These are phyloP conservation scores for Chlorella sp. DNA, from an alignment of 139 green algal species.

Conservation along the genomic window DNA sequence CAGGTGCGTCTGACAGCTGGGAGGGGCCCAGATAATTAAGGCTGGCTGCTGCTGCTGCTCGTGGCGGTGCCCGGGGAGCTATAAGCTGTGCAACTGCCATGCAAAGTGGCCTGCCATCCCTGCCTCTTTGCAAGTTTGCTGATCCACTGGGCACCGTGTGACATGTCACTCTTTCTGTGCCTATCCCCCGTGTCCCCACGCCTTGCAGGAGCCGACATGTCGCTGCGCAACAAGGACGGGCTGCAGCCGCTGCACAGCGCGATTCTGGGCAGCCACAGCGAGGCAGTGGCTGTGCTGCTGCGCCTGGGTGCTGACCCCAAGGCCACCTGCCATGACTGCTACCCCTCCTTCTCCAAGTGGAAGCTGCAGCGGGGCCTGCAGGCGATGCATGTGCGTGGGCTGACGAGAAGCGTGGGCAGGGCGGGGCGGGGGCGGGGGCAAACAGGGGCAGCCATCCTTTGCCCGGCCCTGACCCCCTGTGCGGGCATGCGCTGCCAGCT, in stretches of 20 bases:
- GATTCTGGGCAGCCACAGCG: not conserved
- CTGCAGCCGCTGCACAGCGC: conserved; percentile 34
- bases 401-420: not conserved
- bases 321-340: conserved; percentile 22
- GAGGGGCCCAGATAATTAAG: too few species aligned
- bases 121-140: not conserved
- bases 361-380: not conserved
- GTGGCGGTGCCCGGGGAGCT: too few species aligned
- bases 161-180: too few species aligned
- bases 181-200: not conserved
- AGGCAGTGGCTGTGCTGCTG: conserved; percentile 14
- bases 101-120: not conserved
- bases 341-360: conserved; percentile 23
- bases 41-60: too few species aligned
- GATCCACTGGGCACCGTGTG: too few species aligned
- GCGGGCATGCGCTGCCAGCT: not conserved
- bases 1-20: not conserved
- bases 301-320: conserved; percentile 14
- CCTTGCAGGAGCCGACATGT: conserved; percentile 22
- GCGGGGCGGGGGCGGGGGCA: too few species aligned
- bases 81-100: too few species aligned
- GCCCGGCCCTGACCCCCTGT: not conserved
- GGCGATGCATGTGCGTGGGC: conserved; percentile 11
- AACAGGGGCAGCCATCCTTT: not conserved
- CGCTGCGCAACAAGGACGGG: conserved; percentile 7